phyloP scores from a whole-genome alignment of 2,329 filamentous ascomycete genomes.

The Sarocladium kiliense region DNA sequence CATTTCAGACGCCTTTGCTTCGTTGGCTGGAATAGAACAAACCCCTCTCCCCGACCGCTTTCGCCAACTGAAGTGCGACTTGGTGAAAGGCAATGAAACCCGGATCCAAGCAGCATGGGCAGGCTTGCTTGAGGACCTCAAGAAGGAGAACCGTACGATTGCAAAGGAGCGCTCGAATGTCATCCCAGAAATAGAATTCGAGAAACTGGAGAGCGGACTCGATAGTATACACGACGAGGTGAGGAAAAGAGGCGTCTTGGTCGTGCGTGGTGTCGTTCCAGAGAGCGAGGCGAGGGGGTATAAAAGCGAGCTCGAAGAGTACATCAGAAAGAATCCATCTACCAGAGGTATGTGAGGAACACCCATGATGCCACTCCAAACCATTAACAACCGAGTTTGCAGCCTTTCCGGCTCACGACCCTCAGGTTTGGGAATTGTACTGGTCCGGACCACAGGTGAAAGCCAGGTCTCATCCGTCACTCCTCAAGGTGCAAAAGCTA shows the following conservation, averaged over 20 bases:
- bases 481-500: slow-evolving; percentile 55
- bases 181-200: slow-evolving; percentile 48
- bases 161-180: slow-evolving; percentile 38
- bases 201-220: slow-evolving; percentile 34
- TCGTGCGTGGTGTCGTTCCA: slow-evolving; percentile 62
- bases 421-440: slow-evolving; percentile 71
- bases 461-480: slow-evolving; percentile 60
- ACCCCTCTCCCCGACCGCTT: slow-evolving; percentile 50
- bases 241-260: slow-evolving; percentile 51
- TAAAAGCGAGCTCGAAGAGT: slow-evolving; percentile 60
- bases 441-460: slow-evolving; percentile 66
- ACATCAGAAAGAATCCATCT: slow-evolving; percentile 57
- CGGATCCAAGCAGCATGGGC: slow-evolving; percentile 43
- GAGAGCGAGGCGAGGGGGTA: slow-evolving; percentile 57
- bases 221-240: slow-evolving; percentile 41
- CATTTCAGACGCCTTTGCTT: slow-evolving; percentile 58
- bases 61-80: slow-evolving; percentile 47
- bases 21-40: slow-evolving; percentile 43
- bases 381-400: neutral
- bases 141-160: slow-evolving; percentile 42
- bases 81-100: slow-evolving; percentile 45
- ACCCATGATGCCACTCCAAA: too few relatives aligned
- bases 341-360: slow-evolving; percentile 44
- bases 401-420: slow-evolving; percentile 57
- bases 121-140: slow-evolving; percentile 38